These are phyloP conservation scores for Allium fistulosum DNA, from an alignment of 106 monocot species.

Conservation along the genomic window DNA sequence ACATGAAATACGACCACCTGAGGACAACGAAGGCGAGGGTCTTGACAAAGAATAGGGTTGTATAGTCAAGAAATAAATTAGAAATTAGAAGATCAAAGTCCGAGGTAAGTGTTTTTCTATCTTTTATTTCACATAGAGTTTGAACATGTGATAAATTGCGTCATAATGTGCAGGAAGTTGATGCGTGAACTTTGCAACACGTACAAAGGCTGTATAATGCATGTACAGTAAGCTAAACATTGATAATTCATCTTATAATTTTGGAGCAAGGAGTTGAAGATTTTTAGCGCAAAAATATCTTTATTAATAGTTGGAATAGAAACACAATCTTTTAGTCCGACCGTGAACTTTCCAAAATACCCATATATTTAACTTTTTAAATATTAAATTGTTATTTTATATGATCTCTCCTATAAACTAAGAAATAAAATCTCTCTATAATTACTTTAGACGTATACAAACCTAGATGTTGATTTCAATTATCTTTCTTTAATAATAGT, in stretches of 20 bases:
- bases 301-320: too few relatives aligned
- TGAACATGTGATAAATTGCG: not conserved
- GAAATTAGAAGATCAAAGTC: too few relatives aligned
- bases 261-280: not conserved
- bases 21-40: constrained; percentile 10
- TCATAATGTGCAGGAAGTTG: constrained; percentile 31
- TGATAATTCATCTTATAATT: not conserved
- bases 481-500: too few relatives aligned
- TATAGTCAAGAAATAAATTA: constrained; percentile 46
- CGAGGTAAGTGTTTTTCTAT: constrained; percentile 63
- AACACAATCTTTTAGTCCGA: too few relatives aligned
- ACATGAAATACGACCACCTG: constrained; percentile 13
- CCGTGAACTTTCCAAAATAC: too few relatives aligned
- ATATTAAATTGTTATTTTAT: too few relatives aligned
- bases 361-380: too few relatives aligned
- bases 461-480: too few relatives aligned
- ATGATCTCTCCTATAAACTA: too few relatives aligned
- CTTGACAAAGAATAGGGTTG: constrained; percentile 38
- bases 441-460: too few relatives aligned
- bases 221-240: constrained; percentile 42
- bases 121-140: too few relatives aligned
- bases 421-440: too few relatives aligned
- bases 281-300: not conserved
- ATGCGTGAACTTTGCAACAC: constrained; percentile 64
- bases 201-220: constrained; percentile 87